Conservation (phyloP, 176 grass and related monocot genomes). For the Phragmites australis region DNA sequence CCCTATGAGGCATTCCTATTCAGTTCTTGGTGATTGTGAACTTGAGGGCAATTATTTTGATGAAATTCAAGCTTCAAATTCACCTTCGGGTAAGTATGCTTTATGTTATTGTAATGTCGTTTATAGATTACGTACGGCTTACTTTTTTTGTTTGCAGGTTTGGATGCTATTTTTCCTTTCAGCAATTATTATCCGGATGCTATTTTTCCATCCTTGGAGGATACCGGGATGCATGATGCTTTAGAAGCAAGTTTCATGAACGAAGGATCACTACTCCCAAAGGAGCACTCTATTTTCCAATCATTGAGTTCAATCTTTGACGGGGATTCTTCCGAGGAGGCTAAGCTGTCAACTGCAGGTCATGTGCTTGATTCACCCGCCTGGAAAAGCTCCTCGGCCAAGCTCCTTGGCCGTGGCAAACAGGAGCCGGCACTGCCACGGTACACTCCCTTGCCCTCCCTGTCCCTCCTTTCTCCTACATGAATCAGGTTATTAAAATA, state of each 20-base stretch:
- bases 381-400: constrained; percentile 52
- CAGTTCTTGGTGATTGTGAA: constrained; percentile 13
- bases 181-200: not conserved
- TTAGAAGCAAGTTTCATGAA: constrained; percentile 11
- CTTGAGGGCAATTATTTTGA: not conserved
- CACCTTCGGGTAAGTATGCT: constrained; percentile 34
- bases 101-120: not conserved
- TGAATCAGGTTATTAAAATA: no score
- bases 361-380: not conserved
- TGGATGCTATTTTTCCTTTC: not conserved
- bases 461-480: no score
- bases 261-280: not conserved
- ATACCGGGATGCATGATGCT: constrained; percentile 8
- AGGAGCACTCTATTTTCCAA: constrained; percentile 1
- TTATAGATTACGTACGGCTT: not conserved
- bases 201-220: not conserved
- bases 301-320: not conserved
- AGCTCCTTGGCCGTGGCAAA: no score
- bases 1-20: not conserved
- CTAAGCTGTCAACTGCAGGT: not conserved
- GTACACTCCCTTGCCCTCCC: no score
- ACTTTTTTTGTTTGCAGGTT: constrained; percentile 31
- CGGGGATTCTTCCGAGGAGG: not conserved
- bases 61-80: constrained; percentile 33
- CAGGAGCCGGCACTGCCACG: no score